phyloP scores from a whole-genome alignment of 2,329 filamentous ascomycete genomes.

The Diaporthe eres region DNA sequence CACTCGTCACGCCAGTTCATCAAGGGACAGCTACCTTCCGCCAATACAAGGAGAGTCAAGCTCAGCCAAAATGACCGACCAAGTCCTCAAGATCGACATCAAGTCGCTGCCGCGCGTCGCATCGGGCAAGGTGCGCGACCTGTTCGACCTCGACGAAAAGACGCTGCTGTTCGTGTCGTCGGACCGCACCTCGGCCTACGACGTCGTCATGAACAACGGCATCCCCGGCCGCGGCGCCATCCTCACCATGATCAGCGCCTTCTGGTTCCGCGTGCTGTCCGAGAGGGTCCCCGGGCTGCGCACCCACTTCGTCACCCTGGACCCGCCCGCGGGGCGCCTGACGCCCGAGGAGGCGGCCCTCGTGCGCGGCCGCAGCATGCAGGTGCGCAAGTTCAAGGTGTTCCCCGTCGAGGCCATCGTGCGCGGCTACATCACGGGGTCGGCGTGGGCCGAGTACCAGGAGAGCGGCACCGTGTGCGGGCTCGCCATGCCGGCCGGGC shows the following conservation, averaged over 20 bases:
- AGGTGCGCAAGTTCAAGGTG: constrained; percentile 79
- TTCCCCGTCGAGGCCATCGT: constrained; percentile 88
- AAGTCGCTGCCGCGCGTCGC: constrained; percentile 51
- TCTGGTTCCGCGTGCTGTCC: constrained; percentile 68
- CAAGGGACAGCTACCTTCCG: neutral
- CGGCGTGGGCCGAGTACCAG: constrained; percentile 84
- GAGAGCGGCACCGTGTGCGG: constrained; percentile 84
- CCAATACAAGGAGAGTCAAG: neutral
- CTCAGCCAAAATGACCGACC: constrained; percentile 35
- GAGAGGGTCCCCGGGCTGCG: constrained; percentile 62
- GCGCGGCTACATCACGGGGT: constrained; percentile 91
- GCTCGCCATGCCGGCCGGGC: constrained; percentile 75
- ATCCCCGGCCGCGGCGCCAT: constrained; percentile 68
- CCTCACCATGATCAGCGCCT: constrained; percentile 61
- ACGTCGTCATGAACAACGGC: constrained; percentile 86
- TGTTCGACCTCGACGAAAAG: constrained; percentile 48
- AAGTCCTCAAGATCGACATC: constrained; percentile 46
- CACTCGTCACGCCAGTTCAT: neutral
- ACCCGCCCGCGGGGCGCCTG: constrained; percentile 52
- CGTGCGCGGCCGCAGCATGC: constrained; percentile 80
- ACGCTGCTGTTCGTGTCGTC: constrained; percentile 50
- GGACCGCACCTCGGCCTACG: constrained; percentile 90
- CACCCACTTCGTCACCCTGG: constrained; percentile 66
- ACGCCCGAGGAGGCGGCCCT: constrained; percentile 62
- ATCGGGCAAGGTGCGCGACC: constrained; percentile 50